A percentile compares a stretch with the other conserved stretches of the same genome.
These are phyloP conservation scores for Suillus occidentalis DNA, from an alignment of 768 basidiomycete genomes.

Conservation along the genomic window DNA sequence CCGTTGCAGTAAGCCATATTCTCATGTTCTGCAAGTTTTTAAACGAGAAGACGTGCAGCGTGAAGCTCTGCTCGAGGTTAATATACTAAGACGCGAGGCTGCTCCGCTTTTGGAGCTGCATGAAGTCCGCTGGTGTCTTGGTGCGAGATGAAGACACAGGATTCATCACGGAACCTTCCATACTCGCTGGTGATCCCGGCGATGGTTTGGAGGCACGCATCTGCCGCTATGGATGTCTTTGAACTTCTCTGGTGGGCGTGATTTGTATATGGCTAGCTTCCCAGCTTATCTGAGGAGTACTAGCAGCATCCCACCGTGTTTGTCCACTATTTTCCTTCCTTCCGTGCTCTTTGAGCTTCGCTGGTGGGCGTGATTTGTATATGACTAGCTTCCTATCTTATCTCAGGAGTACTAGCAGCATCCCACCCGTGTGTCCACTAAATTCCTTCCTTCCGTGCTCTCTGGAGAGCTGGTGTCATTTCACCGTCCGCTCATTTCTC, in stretches of 20 bases:
- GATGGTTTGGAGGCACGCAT: slow-evolving; percentile 11
- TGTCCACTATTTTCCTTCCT: neutral
- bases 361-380: neutral
- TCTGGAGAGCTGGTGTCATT: neutral
- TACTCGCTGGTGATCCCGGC: neutral
- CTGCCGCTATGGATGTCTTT: slow-evolving; percentile 18
- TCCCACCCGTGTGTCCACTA: neutral
- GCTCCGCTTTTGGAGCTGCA: slow-evolving; percentile 3
- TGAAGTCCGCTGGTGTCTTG: neutral
- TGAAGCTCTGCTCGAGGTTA: slow-evolving; percentile 1
- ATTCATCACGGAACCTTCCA: neutral
- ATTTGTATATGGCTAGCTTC: neutral
- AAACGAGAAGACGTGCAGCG: slow-evolving; percentile 8
- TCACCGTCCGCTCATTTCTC: neutral
- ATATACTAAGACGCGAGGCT: slow-evolving; percentile 6
- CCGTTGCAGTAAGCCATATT: slow-evolving; percentile 12
- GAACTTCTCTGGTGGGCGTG: neutral
- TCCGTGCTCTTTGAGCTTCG: slow-evolving; percentile 4
- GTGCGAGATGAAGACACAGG: neutral
- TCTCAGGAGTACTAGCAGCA: neutral
- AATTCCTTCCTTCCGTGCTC: neutral
- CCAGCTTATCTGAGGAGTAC: neutral
- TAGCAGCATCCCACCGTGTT: neutral
- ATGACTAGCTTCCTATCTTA: neutral
- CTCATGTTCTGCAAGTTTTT: neutral